Base-by-base conservation (phyloP, 495 filamentous ascomycete species). In the Podospora pseudopauciseta region DNA sequence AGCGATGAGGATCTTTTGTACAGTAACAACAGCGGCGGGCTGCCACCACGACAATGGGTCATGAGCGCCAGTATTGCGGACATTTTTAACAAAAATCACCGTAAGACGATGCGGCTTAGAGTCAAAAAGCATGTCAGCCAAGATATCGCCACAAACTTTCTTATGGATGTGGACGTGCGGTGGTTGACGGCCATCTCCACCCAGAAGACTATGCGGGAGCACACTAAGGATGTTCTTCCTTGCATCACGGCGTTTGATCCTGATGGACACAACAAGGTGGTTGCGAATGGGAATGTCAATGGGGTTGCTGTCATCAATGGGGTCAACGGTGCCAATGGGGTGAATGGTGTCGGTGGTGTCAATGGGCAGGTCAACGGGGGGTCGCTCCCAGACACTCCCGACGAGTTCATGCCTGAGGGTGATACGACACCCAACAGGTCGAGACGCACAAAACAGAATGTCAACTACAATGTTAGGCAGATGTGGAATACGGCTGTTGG, bases 381-480 rank as follows among this genome's bases (percentile, higher is more conserved):
- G 19, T 27, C 49, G 18, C 53, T 62, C 5, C 56, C 53, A 0
- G 71, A 73, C 4, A 39, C 55, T 0, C 34, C 65, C n/a, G 73
- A 75, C 18, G 73, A 73, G 6, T 26, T 68, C 34, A 13, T 49
- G 4, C 59, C 30, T 20, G 73, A 77, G 39, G 77, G 73, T 63
- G 71, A 79, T 30, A 62, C 76, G 26, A 83, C 80, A 44, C 80
- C 80, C 11, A 78, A 75, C 61, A 76, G 81, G 63, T 75, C 78
- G 7, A 65, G 78, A 65, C 77, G 80, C 28, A 67, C 78, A 67
- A 74, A 80, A 66, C 66, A 76, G 53, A 74, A 82, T 74, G 73
- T 83, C 65, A 85, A 83, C 44, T 86, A 86, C 68, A 86, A 86
- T 65, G 69, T 86, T 55, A 85, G 82, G 68, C 67, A 81, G 20